Conservation (phyloP, 805 yeast species). For the Kluyveromyces wickerhamii region DNA sequence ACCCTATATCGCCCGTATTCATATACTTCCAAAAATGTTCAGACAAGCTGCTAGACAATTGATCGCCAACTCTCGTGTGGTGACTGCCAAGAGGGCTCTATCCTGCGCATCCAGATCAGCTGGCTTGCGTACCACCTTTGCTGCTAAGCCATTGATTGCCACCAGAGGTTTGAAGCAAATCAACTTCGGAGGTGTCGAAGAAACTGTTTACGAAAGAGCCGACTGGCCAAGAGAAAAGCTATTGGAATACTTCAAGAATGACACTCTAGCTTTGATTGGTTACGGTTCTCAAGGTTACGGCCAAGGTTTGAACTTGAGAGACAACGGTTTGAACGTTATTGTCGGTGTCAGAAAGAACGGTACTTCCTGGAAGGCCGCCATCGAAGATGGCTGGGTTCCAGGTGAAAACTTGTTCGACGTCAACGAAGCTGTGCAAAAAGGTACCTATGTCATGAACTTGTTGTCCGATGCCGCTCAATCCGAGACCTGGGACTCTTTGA, state of each 20-base stretch:
- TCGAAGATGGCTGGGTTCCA: constrained; percentile 99
- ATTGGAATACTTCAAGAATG: constrained; percentile 93
- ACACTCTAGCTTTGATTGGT: constrained; percentile 95
- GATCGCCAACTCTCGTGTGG: constrained; percentile 33
- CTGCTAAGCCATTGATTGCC: constrained; percentile 44
- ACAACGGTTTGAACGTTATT: constrained; percentile 95
- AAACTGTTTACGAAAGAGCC: constrained; percentile 94
- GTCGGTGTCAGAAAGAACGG: constrained; percentile 98
- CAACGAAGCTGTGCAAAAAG: constrained; percentile 83
- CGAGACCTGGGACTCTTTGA: constrained; percentile 86
- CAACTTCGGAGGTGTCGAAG: constrained; percentile 93
- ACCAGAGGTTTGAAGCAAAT: constrained; percentile 92
- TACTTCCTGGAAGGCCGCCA: constrained; percentile 99
- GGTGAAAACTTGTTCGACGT: constrained; percentile 97
- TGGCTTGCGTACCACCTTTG: constrained; percentile 53
- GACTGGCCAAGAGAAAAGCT: constrained; percentile 99
- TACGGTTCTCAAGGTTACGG: constrained; percentile 99
- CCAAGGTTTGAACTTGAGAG: constrained; percentile 98
- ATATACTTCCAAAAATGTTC: constrained; percentile 24
- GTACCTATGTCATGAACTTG: constrained; percentile 95
- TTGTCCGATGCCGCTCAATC: constrained; percentile 99
- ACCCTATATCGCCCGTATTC: too few relatives aligned
- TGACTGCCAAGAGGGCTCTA: constrained; percentile 60
- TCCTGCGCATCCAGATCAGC: constrained; percentile 33
- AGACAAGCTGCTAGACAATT: constrained; percentile 40